Evolutionary conservation across 2,329 filamentous ascomycete genomes (phyloP), one percentile per base, ranked within the genome.

Genomic region (Nigrospora osmanthi): DNA sequence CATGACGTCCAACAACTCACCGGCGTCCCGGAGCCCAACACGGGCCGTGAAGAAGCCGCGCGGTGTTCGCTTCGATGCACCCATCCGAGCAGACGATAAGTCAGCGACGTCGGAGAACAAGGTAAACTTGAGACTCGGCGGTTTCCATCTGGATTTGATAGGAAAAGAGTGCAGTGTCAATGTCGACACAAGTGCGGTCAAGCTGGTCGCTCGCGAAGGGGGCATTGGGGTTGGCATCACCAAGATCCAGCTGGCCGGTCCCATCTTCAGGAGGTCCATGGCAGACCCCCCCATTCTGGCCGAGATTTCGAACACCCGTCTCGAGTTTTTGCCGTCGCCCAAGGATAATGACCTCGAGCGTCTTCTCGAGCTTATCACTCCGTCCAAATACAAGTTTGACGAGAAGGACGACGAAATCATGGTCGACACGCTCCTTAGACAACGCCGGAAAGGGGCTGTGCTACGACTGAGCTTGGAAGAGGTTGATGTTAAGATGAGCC

Each of bases 341-440:
- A 83, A 84, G 49, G 84, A 95, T 53, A 70, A 75, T 15, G 93
- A 98, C 61, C 72, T 98, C 0, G 85, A 90, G 56, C 80, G 83
- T 32, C 73, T 98, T 2, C 69, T 98, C 0, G 84, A 87, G 43
- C 74, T 98, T 42, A 87, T 98, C 45, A 95, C 87, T 7, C 94
- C 93, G 0, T 95, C 90, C 0, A 93, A 89, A 52, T 82, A 93
- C 61, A 89, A 90, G 51, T 96, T 93, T 55, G 76, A 83, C 52
- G 84, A 91, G 49, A 81, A 83, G 39, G 87, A 94, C 48, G 89
- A 96, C 54, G 91, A 97, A 56, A 95, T 98, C 48, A 83, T 98
- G 73, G 79, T 98, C 17, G 91, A 97, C 54, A 96, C 89, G 0
- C 72, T 98, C 1, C 68, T 97, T 13, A 78, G 87, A 17, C 93